phyloP scores from a whole-genome alignment of 2,329 filamentous ascomycete genomes.

The Zymoseptoria ardabiliae region DNA sequence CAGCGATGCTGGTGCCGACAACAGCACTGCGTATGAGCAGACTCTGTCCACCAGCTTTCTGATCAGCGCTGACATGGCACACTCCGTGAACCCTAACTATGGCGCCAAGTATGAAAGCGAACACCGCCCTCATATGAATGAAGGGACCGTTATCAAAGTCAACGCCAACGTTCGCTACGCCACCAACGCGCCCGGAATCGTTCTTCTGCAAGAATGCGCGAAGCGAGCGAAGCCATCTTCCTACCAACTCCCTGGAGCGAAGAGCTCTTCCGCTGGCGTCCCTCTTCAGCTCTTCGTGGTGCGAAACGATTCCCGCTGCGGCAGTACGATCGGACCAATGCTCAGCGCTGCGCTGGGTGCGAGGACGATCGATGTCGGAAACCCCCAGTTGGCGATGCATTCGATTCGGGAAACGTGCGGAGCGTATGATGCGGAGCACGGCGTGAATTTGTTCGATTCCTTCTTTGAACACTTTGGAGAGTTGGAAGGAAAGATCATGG shows the following conservation, averaged over 20 bases:
- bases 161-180: constrained; percentile 97
- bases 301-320: constrained; percentile 88
- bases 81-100: constrained; percentile 94
- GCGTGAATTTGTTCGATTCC: constrained; percentile 74
- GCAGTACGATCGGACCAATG: constrained; percentile 97
- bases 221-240: constrained; percentile 43
- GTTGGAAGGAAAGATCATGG: constrained; percentile 72
- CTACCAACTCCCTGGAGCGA: constrained; percentile 26
- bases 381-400: constrained; percentile 94
- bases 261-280: constrained; percentile 56
- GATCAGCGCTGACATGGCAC: constrained; percentile 94
- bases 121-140: constrained; percentile 92
- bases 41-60: constrained; percentile 86
- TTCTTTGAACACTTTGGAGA: constrained; percentile 83
- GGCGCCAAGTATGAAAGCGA: constrained; percentile 81
- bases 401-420: constrained; percentile 91
- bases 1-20: constrained; percentile 44
- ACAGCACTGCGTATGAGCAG: constrained; percentile 84
- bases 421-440: constrained; percentile 77
- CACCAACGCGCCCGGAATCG: constrained; percentile 92
- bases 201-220: constrained; percentile 82
- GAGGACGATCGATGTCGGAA: constrained; percentile 84
- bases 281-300: constrained; percentile 95
- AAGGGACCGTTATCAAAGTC: constrained; percentile 92
- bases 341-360: constrained; percentile 78